Base-by-base conservation (phyloP, 306 rosid species). In the Cucurbita maxima region DNA sequence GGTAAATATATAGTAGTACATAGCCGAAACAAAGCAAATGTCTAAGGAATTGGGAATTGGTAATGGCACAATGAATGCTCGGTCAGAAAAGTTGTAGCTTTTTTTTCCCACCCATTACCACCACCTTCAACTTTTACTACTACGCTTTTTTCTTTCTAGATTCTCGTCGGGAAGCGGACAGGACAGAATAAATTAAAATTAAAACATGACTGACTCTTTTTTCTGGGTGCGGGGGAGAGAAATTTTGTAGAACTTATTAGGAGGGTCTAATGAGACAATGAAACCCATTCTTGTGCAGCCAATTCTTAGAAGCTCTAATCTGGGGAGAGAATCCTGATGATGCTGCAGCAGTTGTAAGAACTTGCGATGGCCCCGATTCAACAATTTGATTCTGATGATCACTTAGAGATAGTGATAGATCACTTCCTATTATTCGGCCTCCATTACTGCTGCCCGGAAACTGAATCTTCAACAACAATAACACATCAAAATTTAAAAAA, bases 271-370 rank as follows among this genome's bases (percentile, higher is more conserved):
- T 79, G 44, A 85, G 87, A 18, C 85, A 40, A 80, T 87, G 95
- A 82, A 88, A 88, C 41, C 89, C 92, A 78, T 86, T 85, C 71
- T 81, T 87, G 75, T 85, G 96, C 84, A 80, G 83, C 96, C 90
- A 83, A 82, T 79, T 77, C 82, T 84, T 18, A 50, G 76, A 41
- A 60, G 66, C 47, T 79, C 76, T 64, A 47, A 80, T 87, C 83
- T 87, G 98, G 48, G 76, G 87, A 79, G 88, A 86, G 99, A 95
- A 95, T 95, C 99, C 99, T 95, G 99, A 95, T 95, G 99, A 95
- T 95, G 99, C 99, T 95, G 99, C 99, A 86, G 97, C 94, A 83
- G 79, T 83, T 84, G 96, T 88, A 77, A 80, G 80, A 73, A 78
- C 53, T 80, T 76, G 91, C 40, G 88, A 83, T 75, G 82, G 83